Percentiles rank a stretch among this genome's conserved stretches.
phyloP scores from a whole-genome alignment of 257 asterid species.

The Coffea eugenioides region DNA sequence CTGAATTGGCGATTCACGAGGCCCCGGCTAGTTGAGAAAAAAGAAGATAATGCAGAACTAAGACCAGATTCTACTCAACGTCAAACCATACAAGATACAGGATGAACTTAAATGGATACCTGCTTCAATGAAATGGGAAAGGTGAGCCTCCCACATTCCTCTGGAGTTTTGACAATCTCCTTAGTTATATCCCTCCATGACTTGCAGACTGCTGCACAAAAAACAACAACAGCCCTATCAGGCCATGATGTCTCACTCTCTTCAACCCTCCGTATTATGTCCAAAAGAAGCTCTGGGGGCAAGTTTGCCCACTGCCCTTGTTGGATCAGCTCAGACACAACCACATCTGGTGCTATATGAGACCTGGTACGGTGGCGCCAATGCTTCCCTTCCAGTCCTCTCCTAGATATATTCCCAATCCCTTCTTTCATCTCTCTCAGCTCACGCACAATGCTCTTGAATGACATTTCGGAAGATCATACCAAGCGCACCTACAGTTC shows the following conservation, averaged over 20 bases:
- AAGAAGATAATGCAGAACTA: not conserved
- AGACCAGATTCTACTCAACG: constrained; percentile 11
- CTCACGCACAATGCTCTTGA: constrained; percentile 78
- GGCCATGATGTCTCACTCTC: constrained; percentile 95
- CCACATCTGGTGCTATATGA: constrained; percentile 67
- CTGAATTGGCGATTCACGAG: constrained; percentile 86
- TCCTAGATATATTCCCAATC: constrained; percentile 69
- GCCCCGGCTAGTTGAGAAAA: constrained; percentile 65
- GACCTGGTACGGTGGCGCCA: constrained; percentile 69
- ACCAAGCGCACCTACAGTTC: constrained; percentile 22
- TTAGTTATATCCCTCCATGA: constrained; percentile 91
- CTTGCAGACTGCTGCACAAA: constrained; percentile 89
- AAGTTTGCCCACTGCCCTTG: constrained; percentile 96
- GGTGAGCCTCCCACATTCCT: constrained; percentile 90
- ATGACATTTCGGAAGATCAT: constrained; percentile 52
- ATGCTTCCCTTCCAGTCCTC: constrained; percentile 56
- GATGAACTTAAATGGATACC: constrained; percentile 33
- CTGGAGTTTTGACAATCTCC: constrained; percentile 92
- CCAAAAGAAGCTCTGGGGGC: constrained; percentile 85
- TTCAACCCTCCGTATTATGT: constrained; percentile 78
- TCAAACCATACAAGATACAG: not conserved
- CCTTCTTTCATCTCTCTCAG: constrained; percentile 79
- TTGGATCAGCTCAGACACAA: constrained; percentile 49
- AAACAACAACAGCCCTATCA: constrained; percentile 73
- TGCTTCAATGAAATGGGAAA: constrained; percentile 94